These are phyloP conservation scores for Exophiala viscosa DNA, from an alignment of 2,329 filamentous ascomycete species.

Conservation along the genomic window DNA sequence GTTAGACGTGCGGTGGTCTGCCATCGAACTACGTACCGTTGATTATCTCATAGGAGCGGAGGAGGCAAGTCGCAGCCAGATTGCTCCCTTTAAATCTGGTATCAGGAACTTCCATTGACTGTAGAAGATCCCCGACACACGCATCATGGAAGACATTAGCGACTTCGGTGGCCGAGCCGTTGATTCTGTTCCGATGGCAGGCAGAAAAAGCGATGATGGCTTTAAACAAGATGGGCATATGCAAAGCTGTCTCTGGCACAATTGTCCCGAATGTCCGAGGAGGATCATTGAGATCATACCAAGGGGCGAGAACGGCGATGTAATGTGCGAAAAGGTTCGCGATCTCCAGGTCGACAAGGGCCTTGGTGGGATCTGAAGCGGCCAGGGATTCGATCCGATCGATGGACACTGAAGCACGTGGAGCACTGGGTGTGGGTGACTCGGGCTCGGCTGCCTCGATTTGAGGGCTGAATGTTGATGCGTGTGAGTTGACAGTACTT, in stretches of 20 bases:
- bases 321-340: slow-evolving; percentile 16
- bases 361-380: not conserved
- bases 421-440: not conserved
- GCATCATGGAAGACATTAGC: slow-evolving; percentile 25
- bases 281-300: slow-evolving; percentile 49
- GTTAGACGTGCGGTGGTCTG: not conserved
- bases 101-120: slow-evolving; percentile 36
- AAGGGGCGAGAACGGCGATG: slow-evolving; percentile 35
- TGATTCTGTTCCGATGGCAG: slow-evolving; percentile 36
- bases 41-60: not conserved
- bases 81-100: slow-evolving; percentile 36
- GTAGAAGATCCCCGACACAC: slow-evolving; percentile 41
- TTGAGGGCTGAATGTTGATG: too few relatives aligned
- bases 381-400: not conserved
- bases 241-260: slow-evolving; percentile 38
- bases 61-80: slow-evolving; percentile 46
- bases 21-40: not conserved
- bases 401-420: not conserved
- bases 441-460: not conserved
- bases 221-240: slow-evolving; percentile 43
- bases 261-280: slow-evolving; percentile 34
- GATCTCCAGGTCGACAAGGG: slow-evolving; percentile 7
- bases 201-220: slow-evolving; percentile 47
- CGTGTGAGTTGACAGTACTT: too few relatives aligned
- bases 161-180: not conserved